Percentiles rank a stretch among this genome's conserved stretches.
Evolutionary conservation across 2,329 filamentous ascomycete genomes (phyloP).

Genomic region (Aspergillus udagawae): DNA sequence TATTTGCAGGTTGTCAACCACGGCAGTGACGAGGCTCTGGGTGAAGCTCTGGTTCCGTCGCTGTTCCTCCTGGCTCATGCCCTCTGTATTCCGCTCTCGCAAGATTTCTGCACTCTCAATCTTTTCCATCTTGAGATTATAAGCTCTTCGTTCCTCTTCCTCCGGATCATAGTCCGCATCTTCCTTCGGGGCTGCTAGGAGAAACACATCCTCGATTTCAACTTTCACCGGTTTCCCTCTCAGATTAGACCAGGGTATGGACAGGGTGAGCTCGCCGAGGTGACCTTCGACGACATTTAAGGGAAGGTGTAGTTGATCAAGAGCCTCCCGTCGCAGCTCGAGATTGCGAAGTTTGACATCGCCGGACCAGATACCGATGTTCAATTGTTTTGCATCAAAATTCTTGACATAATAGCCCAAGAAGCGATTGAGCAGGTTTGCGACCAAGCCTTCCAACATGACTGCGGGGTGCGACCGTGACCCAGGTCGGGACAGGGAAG

Average conservation of each 20-base stretch:
- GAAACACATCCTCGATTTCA: slow-evolving; percentile 93
- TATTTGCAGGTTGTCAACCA: slow-evolving; percentile 97
- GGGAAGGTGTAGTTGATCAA: slow-evolving; percentile 93
- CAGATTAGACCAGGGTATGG: slow-evolving; percentile 96
- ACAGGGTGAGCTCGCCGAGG: slow-evolving; percentile 82
- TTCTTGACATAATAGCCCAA: slow-evolving; percentile 99
- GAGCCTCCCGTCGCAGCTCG: slow-evolving; percentile 86
- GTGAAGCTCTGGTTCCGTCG: slow-evolving; percentile 98
- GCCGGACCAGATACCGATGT: slow-evolving; percentile 98
- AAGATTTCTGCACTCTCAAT: slow-evolving; percentile 92
- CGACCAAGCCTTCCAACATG: slow-evolving; percentile 97
- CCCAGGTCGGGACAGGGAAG: slow-evolving; percentile 59
- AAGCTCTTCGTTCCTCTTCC: slow-evolving; percentile 80
- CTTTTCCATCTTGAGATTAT: slow-evolving; percentile 98
- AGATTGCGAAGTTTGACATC: slow-evolving; percentile 94
- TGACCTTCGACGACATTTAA: slow-evolving; percentile 97
- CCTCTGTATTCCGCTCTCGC: slow-evolving; percentile 87
- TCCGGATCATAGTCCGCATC: slow-evolving; percentile 90
- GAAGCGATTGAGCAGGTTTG: slow-evolving; percentile 96
- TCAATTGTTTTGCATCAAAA: slow-evolving; percentile 95
- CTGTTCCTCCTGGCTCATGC: slow-evolving; percentile 90
- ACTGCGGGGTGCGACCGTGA: slow-evolving; percentile 60
- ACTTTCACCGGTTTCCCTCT: slow-evolving; percentile 91
- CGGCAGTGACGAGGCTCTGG: slow-evolving; percentile 88
- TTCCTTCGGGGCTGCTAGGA: slow-evolving; percentile 91